These are phyloP conservation scores for Sugiyamaella pinicola DNA, from an alignment of 1,139 yeast genomes.

Conservation along the genomic window DNA sequence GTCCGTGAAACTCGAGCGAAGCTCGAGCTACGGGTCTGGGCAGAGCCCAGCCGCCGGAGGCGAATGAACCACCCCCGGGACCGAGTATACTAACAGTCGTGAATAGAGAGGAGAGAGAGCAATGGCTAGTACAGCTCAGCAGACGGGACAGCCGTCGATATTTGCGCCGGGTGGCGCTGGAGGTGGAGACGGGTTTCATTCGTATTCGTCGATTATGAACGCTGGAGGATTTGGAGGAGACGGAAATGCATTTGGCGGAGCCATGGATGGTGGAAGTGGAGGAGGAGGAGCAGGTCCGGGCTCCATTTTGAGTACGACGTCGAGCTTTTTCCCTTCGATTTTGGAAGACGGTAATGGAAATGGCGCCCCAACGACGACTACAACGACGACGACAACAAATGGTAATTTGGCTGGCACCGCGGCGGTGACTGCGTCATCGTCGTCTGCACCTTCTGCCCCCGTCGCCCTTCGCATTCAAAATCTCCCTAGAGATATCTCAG, in stretches of 20 bases:
- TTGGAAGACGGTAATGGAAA: conserved; percentile 12
- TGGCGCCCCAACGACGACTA: neutral
- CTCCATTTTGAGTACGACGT: conserved; percentile 14
- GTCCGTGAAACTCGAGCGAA: neutral
- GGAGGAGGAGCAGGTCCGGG: conserved; percentile 5
- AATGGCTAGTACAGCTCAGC: conserved; percentile 17
- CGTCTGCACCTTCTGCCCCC: conserved; percentile 10
- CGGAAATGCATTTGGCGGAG: conserved; percentile 4
- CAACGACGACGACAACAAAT: neutral
- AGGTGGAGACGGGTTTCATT: conserved; percentile 6
- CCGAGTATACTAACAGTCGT: neutral
- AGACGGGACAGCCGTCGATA: conserved; percentile 18
- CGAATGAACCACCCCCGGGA: neutral
- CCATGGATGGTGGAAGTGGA: neutral
- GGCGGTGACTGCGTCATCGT: neutral
- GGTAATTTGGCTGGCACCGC: neutral
- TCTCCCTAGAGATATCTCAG: conserved; percentile 70
- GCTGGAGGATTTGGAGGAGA: conserved; percentile 4
- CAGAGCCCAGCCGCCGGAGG: neutral
- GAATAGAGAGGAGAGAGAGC: neutral
- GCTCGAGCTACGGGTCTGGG: neutral
- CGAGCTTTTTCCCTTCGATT: conserved; percentile 21
- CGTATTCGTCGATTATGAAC: conserved; percentile 17
- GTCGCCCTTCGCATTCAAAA: conserved; percentile 52
- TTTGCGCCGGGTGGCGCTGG: conserved; percentile 13